Evolutionary conservation across 805 yeast genomes (phyloP), one percentile per base, ranked within the genome.

Genomic region (Pichia paraexigua): DNA sequence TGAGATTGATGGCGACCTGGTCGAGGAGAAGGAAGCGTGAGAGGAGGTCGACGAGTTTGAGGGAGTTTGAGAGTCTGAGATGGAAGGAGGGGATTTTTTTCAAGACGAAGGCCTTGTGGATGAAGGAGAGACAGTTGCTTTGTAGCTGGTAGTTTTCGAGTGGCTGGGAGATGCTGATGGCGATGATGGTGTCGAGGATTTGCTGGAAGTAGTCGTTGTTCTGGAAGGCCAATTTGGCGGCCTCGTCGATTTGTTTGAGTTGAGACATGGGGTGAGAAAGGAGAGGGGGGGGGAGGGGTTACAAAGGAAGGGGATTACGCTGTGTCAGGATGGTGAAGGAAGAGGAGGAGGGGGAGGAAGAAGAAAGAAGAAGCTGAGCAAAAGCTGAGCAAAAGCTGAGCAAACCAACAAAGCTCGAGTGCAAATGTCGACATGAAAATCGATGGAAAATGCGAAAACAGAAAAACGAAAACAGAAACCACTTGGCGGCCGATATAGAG

Each of bases 71-170:
- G n/a, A 51, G 45, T 44, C 68, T 44, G 3, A 60, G 44, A 13
- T 62, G 53, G 30, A 57, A 49, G 11, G 63, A 59, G 12, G 48
- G 48, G 12, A 64, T 60, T 41, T 56, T 53, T 46, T 54, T 53
- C 32, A 53, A 49, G 39, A 53, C 60, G 48, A 57, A 64, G 6
- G 65, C 58, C 43, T 58, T 62, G 51, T 65, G 51, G 15, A 63
- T 52, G 37, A 65, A 63, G 18, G 46, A 54, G n/a, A 64, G 25
- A 41, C 66, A 59, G 45, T 60, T 59, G 24, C 46, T 46, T 41
- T 60, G 65, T 15, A 65, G 42, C 27, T 43, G 48, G 3, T 32
- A 35, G 25, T 54, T 49, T 27, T 46, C 41, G 8, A 54, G n/a
- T 20, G 59, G 59, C 24, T 57, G 56, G 2, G 58, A 48, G 12